These are phyloP conservation scores for Heliocybe sulcata DNA, from an alignment of 1,284 basidiomycete species.

Conservation along the genomic window DNA sequence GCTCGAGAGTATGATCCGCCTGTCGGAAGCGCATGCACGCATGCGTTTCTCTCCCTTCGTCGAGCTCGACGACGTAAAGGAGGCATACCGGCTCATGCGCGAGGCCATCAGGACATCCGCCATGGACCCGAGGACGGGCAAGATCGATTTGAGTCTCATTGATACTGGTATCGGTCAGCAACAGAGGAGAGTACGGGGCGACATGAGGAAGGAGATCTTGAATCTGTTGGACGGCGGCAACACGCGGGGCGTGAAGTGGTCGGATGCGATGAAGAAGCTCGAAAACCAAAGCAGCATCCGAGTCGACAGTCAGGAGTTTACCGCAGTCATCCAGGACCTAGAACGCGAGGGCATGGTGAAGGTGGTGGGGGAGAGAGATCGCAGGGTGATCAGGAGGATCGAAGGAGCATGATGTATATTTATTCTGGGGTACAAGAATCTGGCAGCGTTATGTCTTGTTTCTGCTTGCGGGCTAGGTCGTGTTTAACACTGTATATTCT, in stretches of 20 bases:
- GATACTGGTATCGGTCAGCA: slow-evolving; percentile 89
- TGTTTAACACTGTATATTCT: neutral
- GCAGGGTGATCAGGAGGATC: slow-evolving; percentile 63
- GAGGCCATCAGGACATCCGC: slow-evolving; percentile 93
- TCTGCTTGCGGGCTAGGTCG: neutral
- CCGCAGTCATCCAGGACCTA: slow-evolving; percentile 72
- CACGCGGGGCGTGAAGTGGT: slow-evolving; percentile 69
- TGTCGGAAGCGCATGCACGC: slow-evolving; percentile 93
- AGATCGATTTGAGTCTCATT: slow-evolving; percentile 94
- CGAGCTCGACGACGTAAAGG: slow-evolving; percentile 82
- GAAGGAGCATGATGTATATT: slow-evolving; percentile 21
- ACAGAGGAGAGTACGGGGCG: slow-evolving; percentile 76
- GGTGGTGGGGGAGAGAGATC: slow-evolving; percentile 82
- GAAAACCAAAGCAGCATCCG: slow-evolving; percentile 76
- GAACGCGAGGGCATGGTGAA: slow-evolving; percentile 81
- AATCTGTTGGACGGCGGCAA: slow-evolving; percentile 56
- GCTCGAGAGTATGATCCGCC: slow-evolving; percentile 96
- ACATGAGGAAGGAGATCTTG: slow-evolving; percentile 78
- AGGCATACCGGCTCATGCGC: slow-evolving; percentile 89
- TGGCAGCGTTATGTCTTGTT: neutral
- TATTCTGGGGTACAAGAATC: neutral
- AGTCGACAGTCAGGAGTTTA: slow-evolving; percentile 73
- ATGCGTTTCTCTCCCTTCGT: slow-evolving; percentile 90
- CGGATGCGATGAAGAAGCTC: slow-evolving; percentile 67
- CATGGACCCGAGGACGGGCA: slow-evolving; percentile 92